Percentiles rank a stretch among this genome's conserved stretches.
phyloP scores from a whole-genome alignment of 2,329 filamentous ascomycete species.

The Lizonia empirigonia region DNA sequence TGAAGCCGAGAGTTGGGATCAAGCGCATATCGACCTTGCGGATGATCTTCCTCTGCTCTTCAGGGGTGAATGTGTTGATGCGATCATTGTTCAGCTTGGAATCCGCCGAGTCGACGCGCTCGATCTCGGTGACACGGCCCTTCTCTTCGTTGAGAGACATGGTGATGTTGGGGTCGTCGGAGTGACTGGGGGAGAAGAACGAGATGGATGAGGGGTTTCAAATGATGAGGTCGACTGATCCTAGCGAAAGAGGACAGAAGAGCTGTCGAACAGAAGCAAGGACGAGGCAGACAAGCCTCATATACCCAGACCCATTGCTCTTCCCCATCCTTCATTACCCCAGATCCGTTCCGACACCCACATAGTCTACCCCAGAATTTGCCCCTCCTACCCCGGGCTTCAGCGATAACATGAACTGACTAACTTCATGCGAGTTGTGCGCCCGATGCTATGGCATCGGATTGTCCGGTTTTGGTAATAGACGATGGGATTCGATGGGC shows the following conservation, averaged over 20 bases:
- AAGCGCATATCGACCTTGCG: conserved; percentile 46
- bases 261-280: conserved; percentile 12
- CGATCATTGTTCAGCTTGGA: conserved; percentile 21
- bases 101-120: conserved; percentile 23
- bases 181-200: background rate
- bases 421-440: conserved; percentile 2
- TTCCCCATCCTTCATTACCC: conserved; percentile 6
- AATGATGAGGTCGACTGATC: conserved; percentile 17
- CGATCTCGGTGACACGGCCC: conserved; percentile 21
- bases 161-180: background rate
- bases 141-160: conserved; percentile 31
- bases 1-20: conserved; percentile 48
- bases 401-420: background rate
- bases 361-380: conserved; percentile 16
- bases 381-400: conserved; percentile 2
- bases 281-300: conserved; percentile 14
- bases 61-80: conserved; percentile 28
- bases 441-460: conserved; percentile 17
- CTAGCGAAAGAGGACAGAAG: conserved; percentile 15
- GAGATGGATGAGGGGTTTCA: background rate
- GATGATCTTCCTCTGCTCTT: conserved; percentile 32
- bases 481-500: conserved; percentile 5
- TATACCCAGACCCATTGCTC: conserved; percentile 8
- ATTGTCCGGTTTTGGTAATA: conserved; percentile 4
- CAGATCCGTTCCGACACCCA: conserved; percentile 11